A percentile compares a stretch with the other conserved stretches of the same genome.
Conservation (phyloP, 1,139 yeast species). For the Suzukiozyma palmioleophila region DNA sequence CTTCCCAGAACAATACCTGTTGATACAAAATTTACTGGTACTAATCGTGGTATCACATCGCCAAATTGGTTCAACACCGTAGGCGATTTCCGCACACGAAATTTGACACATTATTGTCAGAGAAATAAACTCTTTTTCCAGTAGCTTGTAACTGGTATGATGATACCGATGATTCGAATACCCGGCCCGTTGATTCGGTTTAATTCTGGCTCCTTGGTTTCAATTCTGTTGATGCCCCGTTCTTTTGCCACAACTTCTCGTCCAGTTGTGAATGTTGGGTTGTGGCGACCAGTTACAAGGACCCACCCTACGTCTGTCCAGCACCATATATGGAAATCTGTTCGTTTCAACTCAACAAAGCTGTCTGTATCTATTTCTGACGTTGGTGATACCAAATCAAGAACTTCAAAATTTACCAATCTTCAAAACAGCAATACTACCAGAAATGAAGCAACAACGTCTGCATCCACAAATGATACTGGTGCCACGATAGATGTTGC, state of each 20-base stretch:
- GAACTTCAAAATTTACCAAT: too few species aligned
- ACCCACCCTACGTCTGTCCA: too few species aligned
- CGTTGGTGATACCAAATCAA: background rate
- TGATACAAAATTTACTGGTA: too few species aligned
- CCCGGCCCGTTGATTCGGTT: background rate
- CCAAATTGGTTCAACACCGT: too few species aligned
- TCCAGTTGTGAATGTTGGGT: too few species aligned
- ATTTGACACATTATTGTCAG: background rate
- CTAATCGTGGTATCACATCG: too few species aligned
- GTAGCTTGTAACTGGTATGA: background rate
- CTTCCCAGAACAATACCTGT: too few species aligned
- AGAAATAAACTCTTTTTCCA: background rate
- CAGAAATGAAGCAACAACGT: too few species aligned
- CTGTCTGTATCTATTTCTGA: background rate
- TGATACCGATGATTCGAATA: background rate
- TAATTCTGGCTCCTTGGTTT: background rate
- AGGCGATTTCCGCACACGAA: background rate
- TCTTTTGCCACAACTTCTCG: background rate
- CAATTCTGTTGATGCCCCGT: background rate
- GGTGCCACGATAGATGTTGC: too few species aligned
- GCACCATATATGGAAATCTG: background rate
- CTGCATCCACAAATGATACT: too few species aligned
- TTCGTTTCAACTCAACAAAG: slow-evolving; percentile 1
- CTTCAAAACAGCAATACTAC: background rate
- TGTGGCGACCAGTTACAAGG: too few species aligned